Base-by-base conservation (phyloP, 148 eudicot species). In the Diospyros lotus region DNA sequence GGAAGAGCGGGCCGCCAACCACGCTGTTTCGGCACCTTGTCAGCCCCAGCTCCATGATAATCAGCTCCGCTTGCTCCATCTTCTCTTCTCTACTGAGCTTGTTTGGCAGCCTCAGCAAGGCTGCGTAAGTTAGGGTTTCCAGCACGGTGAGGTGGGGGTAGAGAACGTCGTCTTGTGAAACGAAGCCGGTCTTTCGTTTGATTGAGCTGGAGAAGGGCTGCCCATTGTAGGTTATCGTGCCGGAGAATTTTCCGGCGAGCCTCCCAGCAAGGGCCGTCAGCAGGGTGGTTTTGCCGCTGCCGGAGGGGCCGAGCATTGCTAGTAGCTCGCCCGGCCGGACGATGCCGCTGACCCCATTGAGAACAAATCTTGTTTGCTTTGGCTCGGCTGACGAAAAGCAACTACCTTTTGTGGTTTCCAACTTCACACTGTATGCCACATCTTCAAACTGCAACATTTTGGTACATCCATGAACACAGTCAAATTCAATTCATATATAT, bases 281-380 rank as follows among this genome's bases (percentile, higher is more conserved):
- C 28, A 91, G 86, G 13, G 98, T 91, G 6, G 98, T 93, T 76
- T 93, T 93, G 3, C 98, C 98, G 45, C 98, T 91, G 0, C 98
- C 98, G 0, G 98, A 93, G 2, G 98, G 98, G 11, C 96, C 98
- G 11, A 93, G 80, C 96, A 93, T 91, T 44, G 94, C 94, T 28
- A 91, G 82, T 41, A 93, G 78, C 63, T 91, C 98, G 6, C 98
- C 96, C 4, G 98, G 96, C 12, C 80, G 79, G 43, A 82, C 92
- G 1, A 83, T 78, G 56, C 98, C 98, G 6, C 82, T 88, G 4
- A 89, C 90, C 9, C 87, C 87, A 5, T 84, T 86, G 58, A 93
- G 90, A 58, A 93, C 48, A 12, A 78, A 66, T 42, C 86, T 82
- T 17, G 75, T 78, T 64, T 55, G 83, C 77, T 85, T 90, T 3